These are phyloP conservation scores for Suhomyces atakaporum DNA, from an alignment of 1,139 yeast genomes.

Conservation along the genomic window DNA sequence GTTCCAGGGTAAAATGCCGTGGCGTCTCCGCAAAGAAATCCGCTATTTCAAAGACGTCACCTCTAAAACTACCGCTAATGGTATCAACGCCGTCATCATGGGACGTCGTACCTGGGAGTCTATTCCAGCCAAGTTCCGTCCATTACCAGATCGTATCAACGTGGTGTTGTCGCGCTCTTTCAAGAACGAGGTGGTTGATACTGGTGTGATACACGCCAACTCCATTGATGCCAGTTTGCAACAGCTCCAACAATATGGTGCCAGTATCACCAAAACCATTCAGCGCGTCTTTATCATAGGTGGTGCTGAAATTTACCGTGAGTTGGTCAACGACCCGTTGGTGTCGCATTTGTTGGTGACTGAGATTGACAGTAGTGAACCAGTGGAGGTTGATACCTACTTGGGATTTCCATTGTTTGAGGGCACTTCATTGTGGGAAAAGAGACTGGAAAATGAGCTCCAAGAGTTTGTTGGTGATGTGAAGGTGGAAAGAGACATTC, in stretches of 20 bases:
- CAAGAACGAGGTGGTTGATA: constrained; percentile 21
- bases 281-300: constrained; percentile 83
- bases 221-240: constrained; percentile 50
- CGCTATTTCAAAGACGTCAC: constrained; percentile 81
- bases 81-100: constrained; percentile 83
- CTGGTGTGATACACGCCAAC: constrained; percentile 41
- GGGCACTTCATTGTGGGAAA: constrained; percentile 36
- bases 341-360: constrained; percentile 72
- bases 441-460: constrained; percentile 36
- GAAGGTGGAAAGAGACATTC: constrained; percentile 37
- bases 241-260: constrained; percentile 18
- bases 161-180: constrained; percentile 64
- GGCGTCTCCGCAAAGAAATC: constrained; percentile 86
- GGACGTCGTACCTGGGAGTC: constrained; percentile 97
- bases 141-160: constrained; percentile 74
- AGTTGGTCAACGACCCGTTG: constrained; percentile 44
- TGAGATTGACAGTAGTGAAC: constrained; percentile 49
- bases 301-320: constrained; percentile 83
- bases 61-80: constrained; percentile 30
- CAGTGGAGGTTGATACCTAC: constrained; percentile 66
- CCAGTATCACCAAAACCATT: constrained; percentile 24
- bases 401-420: constrained; percentile 38
- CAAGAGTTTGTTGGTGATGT: constrained; percentile 44
- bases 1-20: constrained; percentile 75
- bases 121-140: constrained; percentile 81